Evolutionary conservation across 2,329 filamentous ascomycete genomes (phyloP), one percentile per base, ranked within the genome.

Genomic region (Colletotrichum endophyticum): DNA sequence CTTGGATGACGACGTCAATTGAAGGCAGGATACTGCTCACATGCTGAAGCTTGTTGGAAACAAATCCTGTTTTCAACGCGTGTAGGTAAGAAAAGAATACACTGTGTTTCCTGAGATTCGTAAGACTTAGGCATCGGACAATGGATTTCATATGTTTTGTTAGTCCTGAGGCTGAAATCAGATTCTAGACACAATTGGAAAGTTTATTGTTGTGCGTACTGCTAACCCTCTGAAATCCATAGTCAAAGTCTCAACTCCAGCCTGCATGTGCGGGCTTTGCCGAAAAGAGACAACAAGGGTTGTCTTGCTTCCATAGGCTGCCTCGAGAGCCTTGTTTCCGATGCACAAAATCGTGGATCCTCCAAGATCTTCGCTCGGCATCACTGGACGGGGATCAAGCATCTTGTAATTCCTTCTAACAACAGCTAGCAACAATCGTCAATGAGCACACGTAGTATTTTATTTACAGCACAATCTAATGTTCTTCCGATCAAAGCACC

Each of bases 81-180:
- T 8, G 44, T 49, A 22, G 5, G 44, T 49, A 22, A 4, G 11
- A 22, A 49, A 4, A n/a, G 3, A 13, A 49, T n/a, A 49, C 44
- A 22, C 11, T 8, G 15, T 3, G 0, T 16, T 16, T 36, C 1
- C 13, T 7, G 6, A 16, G 12, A 34, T 13, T 34, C 12, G 5
- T 6, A 6, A 49, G 19, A 49, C 19, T 49, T 11, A 49, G 39
- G 39, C 19, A 12, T 49, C 16, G 19, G 19, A 12, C 19, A 22
- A n/a, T n/a, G 6, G 6, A 49, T 6, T 12, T 0, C 3, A 49
- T n/a, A 2, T 9, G 7, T 19, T 0, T 22, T 22, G 3, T 22
- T 8, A 7, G n/a, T 13, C n/a, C 2, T 13, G 12, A 12, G 12
- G 44, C 11, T 13, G 44, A 12, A 13, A 7, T 7, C 8, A 53